Evolutionary conservation across 305 asterid species (phyloP).

Genomic region (Solanum aculeatissimum): DNA sequence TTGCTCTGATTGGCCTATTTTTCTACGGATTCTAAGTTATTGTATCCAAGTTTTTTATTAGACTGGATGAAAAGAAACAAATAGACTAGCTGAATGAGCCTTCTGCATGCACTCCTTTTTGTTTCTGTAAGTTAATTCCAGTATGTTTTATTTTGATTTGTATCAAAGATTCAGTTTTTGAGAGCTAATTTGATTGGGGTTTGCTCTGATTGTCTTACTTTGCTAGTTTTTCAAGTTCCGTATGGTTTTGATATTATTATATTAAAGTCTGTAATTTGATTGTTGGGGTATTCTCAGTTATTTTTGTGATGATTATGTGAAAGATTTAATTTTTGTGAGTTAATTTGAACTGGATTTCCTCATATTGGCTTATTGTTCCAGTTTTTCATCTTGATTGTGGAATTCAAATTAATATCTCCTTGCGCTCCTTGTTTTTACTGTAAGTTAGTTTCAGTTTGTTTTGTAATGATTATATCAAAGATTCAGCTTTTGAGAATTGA

Average conservation of each 20-base stretch:
- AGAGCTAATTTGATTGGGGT: neutral
- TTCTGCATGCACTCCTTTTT: conserved; percentile 54
- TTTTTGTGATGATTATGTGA: neutral
- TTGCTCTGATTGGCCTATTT: neutral
- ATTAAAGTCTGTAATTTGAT: neutral
- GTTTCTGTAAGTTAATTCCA: conserved; percentile 30
- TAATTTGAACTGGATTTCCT: neutral
- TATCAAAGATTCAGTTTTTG: neutral
- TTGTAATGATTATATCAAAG: too few relatives aligned
- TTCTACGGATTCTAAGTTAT: neutral
- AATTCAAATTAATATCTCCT: conserved; percentile 12
- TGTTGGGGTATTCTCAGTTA: too few relatives aligned
- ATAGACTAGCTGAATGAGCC: conserved; percentile 48
- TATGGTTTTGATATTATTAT: neutral
- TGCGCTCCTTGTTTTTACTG: conserved; percentile 31
- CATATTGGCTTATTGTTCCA: neutral
- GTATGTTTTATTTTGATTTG: neutral
- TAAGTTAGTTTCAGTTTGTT: neutral
- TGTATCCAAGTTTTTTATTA: neutral
- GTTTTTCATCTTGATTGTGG: neutral
- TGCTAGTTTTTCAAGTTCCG: neutral
- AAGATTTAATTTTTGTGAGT: neutral
- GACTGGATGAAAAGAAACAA: neutral
- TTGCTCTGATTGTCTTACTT: neutral
- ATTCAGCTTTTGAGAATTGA: neutral